Percentiles rank a stretch among this genome's conserved stretches.
These are phyloP conservation scores for Rhamnella rubrinervis DNA, from an alignment of 331 rosid genomes.

Conservation along the genomic window DNA sequence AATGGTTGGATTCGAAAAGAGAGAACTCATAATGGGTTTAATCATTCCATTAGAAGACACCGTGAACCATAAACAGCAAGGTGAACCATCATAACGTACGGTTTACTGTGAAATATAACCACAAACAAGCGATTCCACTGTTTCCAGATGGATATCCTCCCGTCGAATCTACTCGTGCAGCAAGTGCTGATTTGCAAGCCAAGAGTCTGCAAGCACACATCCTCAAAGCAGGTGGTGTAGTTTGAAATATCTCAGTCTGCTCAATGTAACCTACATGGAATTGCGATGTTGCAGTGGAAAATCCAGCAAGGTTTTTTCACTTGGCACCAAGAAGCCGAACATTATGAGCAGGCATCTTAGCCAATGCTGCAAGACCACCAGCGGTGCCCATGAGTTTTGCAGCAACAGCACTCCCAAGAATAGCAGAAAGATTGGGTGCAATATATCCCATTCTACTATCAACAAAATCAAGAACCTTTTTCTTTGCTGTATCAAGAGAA, in stretches of 20 bases:
- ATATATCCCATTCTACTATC: slow-evolving; percentile 96
- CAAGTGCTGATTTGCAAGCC: slow-evolving; percentile 82
- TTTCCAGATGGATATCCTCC: slow-evolving; percentile 90
- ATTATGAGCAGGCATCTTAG: slow-evolving; percentile 96
- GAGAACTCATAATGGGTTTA: too few relatives aligned
- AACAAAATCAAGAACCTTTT: slow-evolving; percentile 86
- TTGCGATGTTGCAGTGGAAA: slow-evolving; percentile 89
- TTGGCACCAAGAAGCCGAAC: slow-evolving; percentile 98
- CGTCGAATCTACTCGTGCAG: slow-evolving; percentile 82
- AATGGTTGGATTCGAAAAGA: too few relatives aligned
- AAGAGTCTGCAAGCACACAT: slow-evolving; percentile 82
- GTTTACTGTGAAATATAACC: neutral
- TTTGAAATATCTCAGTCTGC: slow-evolving; percentile 82
- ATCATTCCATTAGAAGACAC: too few relatives aligned
- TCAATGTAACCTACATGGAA: slow-evolving; percentile 88
- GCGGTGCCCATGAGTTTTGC: slow-evolving; percentile 96
- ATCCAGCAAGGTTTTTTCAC: slow-evolving; percentile 87
- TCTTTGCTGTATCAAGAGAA: slow-evolving; percentile 75
- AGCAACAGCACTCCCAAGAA: slow-evolving; percentile 88
- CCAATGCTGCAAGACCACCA: slow-evolving; percentile 71
- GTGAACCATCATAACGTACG: neutral
- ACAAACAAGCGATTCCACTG: slow-evolving; percentile 37
- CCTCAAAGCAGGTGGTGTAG: slow-evolving; percentile 75
- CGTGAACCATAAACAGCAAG: neutral
- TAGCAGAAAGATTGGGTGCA: slow-evolving; percentile 87